Evolutionary conservation across 495 filamentous ascomycete genomes (phyloP).

Genomic region (Aspergillus wentii): DNA sequence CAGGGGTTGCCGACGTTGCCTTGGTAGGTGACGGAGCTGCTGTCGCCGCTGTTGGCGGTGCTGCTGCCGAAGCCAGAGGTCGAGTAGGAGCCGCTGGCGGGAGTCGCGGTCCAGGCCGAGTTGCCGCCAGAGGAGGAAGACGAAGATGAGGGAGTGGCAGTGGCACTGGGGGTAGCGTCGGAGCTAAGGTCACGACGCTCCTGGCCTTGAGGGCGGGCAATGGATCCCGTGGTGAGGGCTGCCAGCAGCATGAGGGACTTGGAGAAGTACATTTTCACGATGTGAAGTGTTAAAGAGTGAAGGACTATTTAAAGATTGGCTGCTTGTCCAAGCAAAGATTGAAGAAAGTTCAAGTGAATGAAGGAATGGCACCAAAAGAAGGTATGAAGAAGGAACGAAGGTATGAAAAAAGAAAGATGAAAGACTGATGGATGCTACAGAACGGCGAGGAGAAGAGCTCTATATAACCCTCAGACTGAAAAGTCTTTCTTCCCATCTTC

Average conservation of each 20-base stretch:
- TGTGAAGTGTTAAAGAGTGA: no score
- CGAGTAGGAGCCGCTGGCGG: constrained; percentile 17
- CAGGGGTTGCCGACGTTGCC: constrained; percentile 48
- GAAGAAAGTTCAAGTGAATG: constrained; percentile 2
- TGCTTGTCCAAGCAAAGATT: background rate
- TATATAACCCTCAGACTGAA: no score
- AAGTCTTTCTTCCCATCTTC: no score
- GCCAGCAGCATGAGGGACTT: constrained; percentile 35
- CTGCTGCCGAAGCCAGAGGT: constrained; percentile 26
- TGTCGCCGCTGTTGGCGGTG: constrained; percentile 18
- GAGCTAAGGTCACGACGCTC: constrained; percentile 21
- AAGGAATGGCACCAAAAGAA: background rate
- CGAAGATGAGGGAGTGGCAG: constrained; percentile 1
- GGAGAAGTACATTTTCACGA: constrained; percentile 28
- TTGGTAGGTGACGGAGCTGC: constrained; percentile 28
- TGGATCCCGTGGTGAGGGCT: constrained; percentile 23
- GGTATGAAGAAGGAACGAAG: background rate
- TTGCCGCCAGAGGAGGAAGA: constrained; percentile 6
- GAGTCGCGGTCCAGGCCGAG: constrained; percentile 15
- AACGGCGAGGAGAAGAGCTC: no score
- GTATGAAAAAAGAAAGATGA: no score
- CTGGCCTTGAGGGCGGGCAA: constrained; percentile 18
- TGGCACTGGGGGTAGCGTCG: constrained; percentile 1
- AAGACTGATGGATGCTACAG: no score
- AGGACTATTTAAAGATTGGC: no score